These are phyloP conservation scores for Penicillium sp. DNA, from an alignment of 2,329 filamentous ascomycete genomes.

Conservation along the genomic window DNA sequence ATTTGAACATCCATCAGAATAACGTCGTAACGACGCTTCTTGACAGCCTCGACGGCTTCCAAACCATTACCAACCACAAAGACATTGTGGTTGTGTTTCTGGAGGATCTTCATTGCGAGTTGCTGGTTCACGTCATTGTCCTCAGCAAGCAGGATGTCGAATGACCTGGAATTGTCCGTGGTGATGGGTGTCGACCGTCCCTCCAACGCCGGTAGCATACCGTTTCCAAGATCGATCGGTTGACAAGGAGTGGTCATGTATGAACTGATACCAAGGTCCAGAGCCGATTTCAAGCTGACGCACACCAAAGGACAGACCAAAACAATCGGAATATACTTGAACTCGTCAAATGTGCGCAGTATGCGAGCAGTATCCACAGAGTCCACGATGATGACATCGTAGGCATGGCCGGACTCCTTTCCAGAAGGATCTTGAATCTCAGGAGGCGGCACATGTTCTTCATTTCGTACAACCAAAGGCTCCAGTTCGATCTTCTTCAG, in stretches of 20 bases:
- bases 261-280: constrained; percentile 95
- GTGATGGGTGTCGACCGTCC: constrained; percentile 88
- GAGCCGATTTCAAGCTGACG: constrained; percentile 87
- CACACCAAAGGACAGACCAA: constrained; percentile 85
- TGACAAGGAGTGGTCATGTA: constrained; percentile 98
- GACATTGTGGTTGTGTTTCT: constrained; percentile 79
- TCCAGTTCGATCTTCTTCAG: constrained; percentile 76
- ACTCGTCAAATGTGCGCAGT: constrained; percentile 84
- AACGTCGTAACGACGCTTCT: constrained; percentile 89
- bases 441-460: constrained; percentile 63
- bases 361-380: constrained; percentile 87
- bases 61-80: constrained; percentile 89
- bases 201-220: constrained; percentile 92
- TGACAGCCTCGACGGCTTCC: constrained; percentile 89
- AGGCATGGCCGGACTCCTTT: constrained; percentile 60
- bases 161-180: constrained; percentile 91
- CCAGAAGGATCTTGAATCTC: constrained; percentile 53
- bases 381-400: constrained; percentile 95
- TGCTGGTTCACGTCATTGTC: constrained; percentile 98
- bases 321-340: constrained; percentile 97
- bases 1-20: constrained; percentile 99
- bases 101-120: constrained; percentile 91
- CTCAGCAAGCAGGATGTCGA: constrained; percentile 92
- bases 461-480: constrained; percentile 82
- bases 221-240: constrained; percentile 91